A percentile compares a stretch with the other conserved stretches of the same genome.
These are phyloP conservation scores for Apium graveolens DNA, from an alignment of 129 eudicot genomes.

Conservation along the genomic window DNA sequence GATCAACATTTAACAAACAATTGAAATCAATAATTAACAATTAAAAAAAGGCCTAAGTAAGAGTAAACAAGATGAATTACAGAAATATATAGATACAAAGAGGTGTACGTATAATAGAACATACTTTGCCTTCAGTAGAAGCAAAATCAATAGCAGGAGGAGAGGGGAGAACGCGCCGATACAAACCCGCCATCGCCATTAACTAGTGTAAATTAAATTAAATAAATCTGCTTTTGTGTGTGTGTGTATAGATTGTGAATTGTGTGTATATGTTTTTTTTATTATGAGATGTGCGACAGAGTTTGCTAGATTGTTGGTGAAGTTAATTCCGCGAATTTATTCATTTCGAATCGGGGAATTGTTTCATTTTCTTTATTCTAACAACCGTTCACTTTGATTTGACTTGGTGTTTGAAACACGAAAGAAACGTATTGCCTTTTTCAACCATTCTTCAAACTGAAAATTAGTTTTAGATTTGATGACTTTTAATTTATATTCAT, in stretches of 20 bases:
- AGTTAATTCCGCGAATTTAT: not conserved
- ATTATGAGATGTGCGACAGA: no score
- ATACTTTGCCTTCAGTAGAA: constrained; percentile 82
- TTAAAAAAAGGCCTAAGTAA: not conserved
- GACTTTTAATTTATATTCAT: no score
- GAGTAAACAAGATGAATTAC: not conserved
- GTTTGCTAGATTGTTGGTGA: not conserved
- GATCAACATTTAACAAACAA: not conserved
- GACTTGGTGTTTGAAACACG: no score
- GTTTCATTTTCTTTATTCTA: no score
- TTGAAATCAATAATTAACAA: not conserved
- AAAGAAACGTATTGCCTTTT: no score
- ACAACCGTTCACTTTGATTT: no score
- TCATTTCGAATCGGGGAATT: not conserved
- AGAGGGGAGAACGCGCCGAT: constrained; percentile 86
- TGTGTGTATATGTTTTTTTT: not conserved
- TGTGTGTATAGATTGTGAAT: not conserved
- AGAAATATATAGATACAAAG: not conserved
- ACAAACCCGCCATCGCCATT: constrained; percentile 89
- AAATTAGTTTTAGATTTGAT: no score
- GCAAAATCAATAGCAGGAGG: constrained; percentile 98
- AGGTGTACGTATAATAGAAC: not conserved
- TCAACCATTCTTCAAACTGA: no score
- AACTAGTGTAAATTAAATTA: not conserved
- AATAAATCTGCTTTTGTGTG: not conserved